Percentiles rank a stretch among this genome's conserved stretches.
Conservation (phyloP, 352 stramenopile species). For the Pythium pyrilobum region DNA sequence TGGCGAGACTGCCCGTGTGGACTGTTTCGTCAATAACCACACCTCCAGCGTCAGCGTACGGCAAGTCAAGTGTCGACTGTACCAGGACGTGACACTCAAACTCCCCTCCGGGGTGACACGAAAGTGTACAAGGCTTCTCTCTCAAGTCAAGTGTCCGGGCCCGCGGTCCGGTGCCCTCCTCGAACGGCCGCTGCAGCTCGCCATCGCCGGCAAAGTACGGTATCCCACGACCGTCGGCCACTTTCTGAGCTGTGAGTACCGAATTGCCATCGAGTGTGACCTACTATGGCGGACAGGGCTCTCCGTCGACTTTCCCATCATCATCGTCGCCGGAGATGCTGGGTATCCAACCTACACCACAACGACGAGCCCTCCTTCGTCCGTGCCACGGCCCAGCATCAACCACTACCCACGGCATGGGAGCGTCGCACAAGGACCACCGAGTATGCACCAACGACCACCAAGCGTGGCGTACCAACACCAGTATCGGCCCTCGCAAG, state of each 20-base stretch:
- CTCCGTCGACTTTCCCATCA: conserved; percentile 24
- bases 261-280: conserved; percentile 59
- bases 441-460: conserved; percentile 22
- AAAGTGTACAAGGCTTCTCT: conserved; percentile 37
- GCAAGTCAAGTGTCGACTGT: conserved; percentile 46
- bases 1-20: conserved; percentile 49
- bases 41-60: conserved; percentile 42
- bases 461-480: conserved; percentile 23
- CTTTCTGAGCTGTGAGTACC: conserved; percentile 61
- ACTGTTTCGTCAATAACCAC: conserved; percentile 75
- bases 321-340: conserved; percentile 17
- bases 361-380: conserved; percentile 14
- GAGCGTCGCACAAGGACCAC: conserved; percentile 15
- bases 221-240: conserved; percentile 46
- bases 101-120: conserved; percentile 28
- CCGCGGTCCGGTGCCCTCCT: conserved; percentile 46
- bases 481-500: conserved; percentile 18
- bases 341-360: neutral
- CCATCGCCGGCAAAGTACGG: conserved; percentile 43
- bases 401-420: conserved; percentile 9
- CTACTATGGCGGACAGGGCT: conserved; percentile 23
- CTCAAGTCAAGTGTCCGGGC: conserved; percentile 48
- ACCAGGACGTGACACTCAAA: conserved; percentile 55
- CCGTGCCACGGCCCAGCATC: conserved; percentile 9
- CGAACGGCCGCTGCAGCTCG: conserved; percentile 53